Base-by-base conservation (phyloP, 2,329 filamentous ascomycete species). In the Hypoxylon sp. region DNA sequence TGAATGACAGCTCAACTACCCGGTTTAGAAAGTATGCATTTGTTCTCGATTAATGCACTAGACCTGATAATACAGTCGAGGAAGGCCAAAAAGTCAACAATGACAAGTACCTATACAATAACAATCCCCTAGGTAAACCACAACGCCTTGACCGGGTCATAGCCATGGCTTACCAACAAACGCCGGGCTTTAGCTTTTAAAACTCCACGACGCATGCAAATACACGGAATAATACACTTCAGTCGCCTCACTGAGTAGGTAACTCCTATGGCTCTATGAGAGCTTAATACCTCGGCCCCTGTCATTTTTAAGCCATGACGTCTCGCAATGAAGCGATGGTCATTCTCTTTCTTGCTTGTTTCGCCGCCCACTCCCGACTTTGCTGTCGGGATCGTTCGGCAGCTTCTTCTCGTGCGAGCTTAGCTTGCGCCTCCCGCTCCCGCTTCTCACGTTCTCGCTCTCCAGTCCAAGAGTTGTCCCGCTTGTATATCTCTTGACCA, bases 291-390 rank as follows among this genome's bases (percentile, higher is more conserved):
- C 10, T 30, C 27, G 33, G 10, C 33, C 13, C 10, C 4, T 42
- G 6, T 25, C 14, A 46, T 13, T 49, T 20, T 70, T 20, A 73
- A 33, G 64, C 58, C 42, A 72, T 55, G 2, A 73, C 59, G 51
- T 76, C 75, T 22, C 69, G 70, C n/a, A 75, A 20, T 2, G 77
- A 77, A 40, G 64, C 54, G 6, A 75, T 54, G 7, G 75, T 76
- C 72, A 73, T 72, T 35, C 75, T 79, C 74, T 82, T 85, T 17
- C 77, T 80, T 40, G 82, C 82, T 75, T 87, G 85, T 78, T 85
- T 89, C 75, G 89, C 87, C 10, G 88, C 88, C 88, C 89, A 90
- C 72, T 89, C 86, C 35, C 88, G 84, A 71, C 88, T 88, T 65
- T 86, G 83, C 75, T 84, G 82, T 60, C 89, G 84, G 60, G 87